Evolutionary conservation across 768 basidiomycete genomes (phyloP).

Genomic region (Rhodotorula diobovata): DNA sequence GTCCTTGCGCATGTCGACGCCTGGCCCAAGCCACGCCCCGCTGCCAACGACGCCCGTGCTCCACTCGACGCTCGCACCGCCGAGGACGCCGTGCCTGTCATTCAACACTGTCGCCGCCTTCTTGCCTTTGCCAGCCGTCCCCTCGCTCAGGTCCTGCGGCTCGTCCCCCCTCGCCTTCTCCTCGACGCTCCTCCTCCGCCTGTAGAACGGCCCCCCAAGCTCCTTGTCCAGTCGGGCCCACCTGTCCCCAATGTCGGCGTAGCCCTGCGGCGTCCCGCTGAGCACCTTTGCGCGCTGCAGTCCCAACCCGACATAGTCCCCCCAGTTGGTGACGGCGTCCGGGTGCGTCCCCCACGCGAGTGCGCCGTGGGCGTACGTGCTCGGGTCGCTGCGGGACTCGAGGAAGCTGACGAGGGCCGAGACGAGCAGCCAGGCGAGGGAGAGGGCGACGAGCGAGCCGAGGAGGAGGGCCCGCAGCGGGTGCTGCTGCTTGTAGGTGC

Average conservation of each 20-base stretch:
- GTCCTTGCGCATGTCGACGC: constrained; percentile 24
- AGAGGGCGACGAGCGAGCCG: background rate
- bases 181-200: background rate
- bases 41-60: constrained; percentile 22
- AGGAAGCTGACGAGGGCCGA: background rate
- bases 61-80: constrained; percentile 25
- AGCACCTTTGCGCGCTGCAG: constrained; percentile 1
- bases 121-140: background rate
- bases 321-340: constrained; percentile 7
- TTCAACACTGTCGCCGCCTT: background rate
- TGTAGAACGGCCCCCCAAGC: background rate
- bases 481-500: background rate
- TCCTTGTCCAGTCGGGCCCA: background rate
- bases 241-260: constrained; percentile 5
- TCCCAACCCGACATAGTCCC: constrained; percentile 16
- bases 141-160: background rate
- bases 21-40: constrained; percentile 18
- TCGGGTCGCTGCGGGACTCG: background rate
- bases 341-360: constrained; percentile 12
- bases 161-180: background rate
- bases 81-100: constrained; percentile 18
- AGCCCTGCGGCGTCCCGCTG: background rate
- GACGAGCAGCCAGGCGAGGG: background rate
- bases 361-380: background rate
- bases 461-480: background rate